phyloP scores from a whole-genome alignment of 202 grass and related monocot species.

The Setaria italica region DNA sequence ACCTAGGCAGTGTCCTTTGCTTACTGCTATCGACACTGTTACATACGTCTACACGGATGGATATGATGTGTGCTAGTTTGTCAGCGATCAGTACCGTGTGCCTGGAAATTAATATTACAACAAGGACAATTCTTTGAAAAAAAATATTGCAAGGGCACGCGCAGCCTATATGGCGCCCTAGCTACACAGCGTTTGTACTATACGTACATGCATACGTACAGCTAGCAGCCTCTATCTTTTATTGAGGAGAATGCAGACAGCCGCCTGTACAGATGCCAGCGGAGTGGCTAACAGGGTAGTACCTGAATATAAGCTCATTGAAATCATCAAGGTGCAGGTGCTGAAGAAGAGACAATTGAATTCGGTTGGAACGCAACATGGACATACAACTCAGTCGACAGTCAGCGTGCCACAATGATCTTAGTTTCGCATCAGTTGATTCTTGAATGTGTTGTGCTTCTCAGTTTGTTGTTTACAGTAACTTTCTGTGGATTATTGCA shows the following conservation, averaged over 20 bases:
- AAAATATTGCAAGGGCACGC: conserved; percentile 30
- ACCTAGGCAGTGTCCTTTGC: conserved; percentile 14
- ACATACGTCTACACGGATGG: conserved; percentile 18
- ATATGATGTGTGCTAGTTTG: conserved; percentile 24
- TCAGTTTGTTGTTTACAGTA: background rate
- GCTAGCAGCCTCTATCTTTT: background rate
- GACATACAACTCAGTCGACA: no score
- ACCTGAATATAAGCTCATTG: no score
- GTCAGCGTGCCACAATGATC: no score
- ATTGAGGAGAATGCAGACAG: background rate
- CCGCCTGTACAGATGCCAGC: background rate
- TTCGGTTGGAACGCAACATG: no score
- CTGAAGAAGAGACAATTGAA: no score
- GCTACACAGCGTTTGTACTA: background rate
- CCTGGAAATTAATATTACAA: background rate
- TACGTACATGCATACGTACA: background rate
- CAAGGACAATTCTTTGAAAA: no score
- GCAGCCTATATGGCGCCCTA: background rate
- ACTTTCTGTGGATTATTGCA: background rate
- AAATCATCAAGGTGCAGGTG: no score
- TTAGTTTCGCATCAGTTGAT: no score
- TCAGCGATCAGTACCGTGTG: conserved; percentile 31
- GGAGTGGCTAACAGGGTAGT: no score
- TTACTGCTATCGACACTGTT: conserved; percentile 22
- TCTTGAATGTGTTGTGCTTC: no score